These are phyloP conservation scores for Apiotrichum laibachii DNA, from an alignment of 1,284 basidiomycete genomes.

Conservation along the genomic window DNA sequence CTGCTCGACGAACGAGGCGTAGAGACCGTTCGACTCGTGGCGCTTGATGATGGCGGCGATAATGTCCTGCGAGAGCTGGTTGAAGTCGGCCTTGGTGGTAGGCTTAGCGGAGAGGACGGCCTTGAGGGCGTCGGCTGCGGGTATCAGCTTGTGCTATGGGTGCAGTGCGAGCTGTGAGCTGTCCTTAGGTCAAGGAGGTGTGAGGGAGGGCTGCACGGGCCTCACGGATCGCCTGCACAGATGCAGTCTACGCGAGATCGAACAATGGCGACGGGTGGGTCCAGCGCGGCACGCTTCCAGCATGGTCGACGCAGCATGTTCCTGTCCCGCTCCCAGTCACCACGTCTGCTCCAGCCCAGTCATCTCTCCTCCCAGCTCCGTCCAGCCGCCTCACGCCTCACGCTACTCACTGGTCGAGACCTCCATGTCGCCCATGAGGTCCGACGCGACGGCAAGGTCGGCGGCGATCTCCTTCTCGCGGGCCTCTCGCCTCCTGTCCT, in stretches of 20 bases:
- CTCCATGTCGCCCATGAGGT: conserved; percentile 69
- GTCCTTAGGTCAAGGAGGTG: background rate
- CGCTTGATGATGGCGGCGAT: conserved; percentile 69
- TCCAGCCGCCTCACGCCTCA: background rate
- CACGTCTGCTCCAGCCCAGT: background rate
- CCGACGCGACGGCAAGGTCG: conserved; percentile 77
- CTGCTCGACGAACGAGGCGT: conserved; percentile 74
- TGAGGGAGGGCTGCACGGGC: background rate
- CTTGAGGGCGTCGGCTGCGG: conserved; percentile 55
- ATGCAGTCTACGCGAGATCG: no score
- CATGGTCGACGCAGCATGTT: no score
- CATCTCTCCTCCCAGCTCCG: background rate
- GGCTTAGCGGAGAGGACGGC: conserved; percentile 69
- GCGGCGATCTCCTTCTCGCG: conserved; percentile 75
- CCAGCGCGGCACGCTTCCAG: no score
- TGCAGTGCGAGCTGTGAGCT: background rate
- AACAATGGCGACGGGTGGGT: no score
- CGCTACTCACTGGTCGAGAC: conserved; percentile 5
- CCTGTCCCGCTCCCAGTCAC: no score
- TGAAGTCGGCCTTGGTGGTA: conserved; percentile 80
- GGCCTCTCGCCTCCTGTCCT: conserved; percentile 69
- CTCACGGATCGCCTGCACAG: no score
- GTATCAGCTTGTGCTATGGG: conserved; percentile 9
- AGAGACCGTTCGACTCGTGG: conserved; percentile 76
- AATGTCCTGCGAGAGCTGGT: conserved; percentile 66